Evolutionary conservation across 306 rosid genomes (phyloP).

Genomic region (Mucuna pruriens): DNA sequence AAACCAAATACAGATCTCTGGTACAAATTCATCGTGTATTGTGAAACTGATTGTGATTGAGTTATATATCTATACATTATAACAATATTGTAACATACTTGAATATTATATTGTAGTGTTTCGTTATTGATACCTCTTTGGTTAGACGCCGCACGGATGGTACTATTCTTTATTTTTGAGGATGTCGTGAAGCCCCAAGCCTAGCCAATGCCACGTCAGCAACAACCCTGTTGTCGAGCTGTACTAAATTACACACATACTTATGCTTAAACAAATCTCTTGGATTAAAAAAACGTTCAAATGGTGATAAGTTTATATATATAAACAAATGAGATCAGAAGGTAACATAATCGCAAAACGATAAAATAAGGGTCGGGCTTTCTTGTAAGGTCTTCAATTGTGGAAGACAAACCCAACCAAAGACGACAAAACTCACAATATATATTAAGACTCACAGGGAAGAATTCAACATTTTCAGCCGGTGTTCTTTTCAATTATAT

Average conservation of each 20-base stretch:
- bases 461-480: slow-evolving; percentile 40
- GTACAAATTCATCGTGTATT: too few relatives aligned
- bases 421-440: slow-evolving; percentile 18
- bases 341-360: slow-evolving; percentile 48
- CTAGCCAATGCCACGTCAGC: slow-evolving; percentile 48
- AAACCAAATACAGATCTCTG: too few relatives aligned
- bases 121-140: background rate
- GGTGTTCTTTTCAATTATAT: background rate
- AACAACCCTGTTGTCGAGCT: slow-evolving; percentile 25
- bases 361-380: slow-evolving; percentile 57
- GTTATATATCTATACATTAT: too few relatives aligned
- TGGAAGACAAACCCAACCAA: slow-evolving; percentile 39
- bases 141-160: slow-evolving; percentile 56
- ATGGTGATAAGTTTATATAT: slow-evolving; percentile 21
- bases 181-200: slow-evolving; percentile 33
- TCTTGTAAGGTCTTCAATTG: slow-evolving; percentile 30
- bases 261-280: background rate
- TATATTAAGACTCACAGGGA: background rate
- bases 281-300: background rate
- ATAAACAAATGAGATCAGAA: slow-evolving; percentile 29
- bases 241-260: slow-evolving; percentile 21
- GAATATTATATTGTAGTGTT: background rate
- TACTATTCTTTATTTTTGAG: slow-evolving; percentile 20
- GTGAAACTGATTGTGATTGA: too few relatives aligned
- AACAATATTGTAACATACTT: too few relatives aligned